Evolutionary conservation across 1,284 basidiomycete species (phyloP).

Genomic region (Tylopilus orsonianus): DNA sequence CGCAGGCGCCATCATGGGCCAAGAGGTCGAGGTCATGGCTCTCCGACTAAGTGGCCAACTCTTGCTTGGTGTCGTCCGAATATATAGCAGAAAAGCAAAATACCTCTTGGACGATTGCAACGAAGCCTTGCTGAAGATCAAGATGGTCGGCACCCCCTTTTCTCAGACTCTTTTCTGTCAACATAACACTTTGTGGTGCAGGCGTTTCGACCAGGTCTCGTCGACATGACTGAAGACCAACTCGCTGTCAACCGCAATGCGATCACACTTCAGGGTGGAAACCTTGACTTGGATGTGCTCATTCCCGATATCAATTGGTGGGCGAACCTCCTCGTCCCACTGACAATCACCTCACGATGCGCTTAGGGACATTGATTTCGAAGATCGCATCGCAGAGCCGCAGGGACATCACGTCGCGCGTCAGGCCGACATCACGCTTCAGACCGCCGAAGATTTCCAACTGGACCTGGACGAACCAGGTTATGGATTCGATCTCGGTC

Average conservation of each 20-base stretch:
- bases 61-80: constrained; percentile 92
- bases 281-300: constrained; percentile 76
- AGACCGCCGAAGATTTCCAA: constrained; percentile 65
- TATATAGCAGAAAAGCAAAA: constrained; percentile 97
- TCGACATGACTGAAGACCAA: constrained; percentile 95
- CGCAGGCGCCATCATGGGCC: constrained; percentile 84
- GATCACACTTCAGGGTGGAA: constrained; percentile 78
- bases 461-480: constrained; percentile 60
- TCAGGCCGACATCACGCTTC: constrained; percentile 81
- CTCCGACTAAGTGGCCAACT: constrained; percentile 94
- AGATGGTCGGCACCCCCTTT: constrained; percentile 64
- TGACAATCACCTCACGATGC: constrained; percentile 3
- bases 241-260: constrained; percentile 83
- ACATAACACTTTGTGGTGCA: constrained; percentile 33
- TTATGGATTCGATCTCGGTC: constrained; percentile 68
- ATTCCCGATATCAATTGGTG: constrained; percentile 82
- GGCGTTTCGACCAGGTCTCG: constrained; percentile 91
- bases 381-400: constrained; percentile 63
- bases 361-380: constrained; percentile 72
- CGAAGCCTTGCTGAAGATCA: constrained; percentile 93
- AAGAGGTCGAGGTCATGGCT: constrained; percentile 88
- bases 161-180: background rate
- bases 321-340: constrained; percentile 14
- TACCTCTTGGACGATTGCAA: constrained; percentile 98
- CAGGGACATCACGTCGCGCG: constrained; percentile 79